Conservation (phyloP, 306 rosid genomes). For the Pueraria montana region DNA sequence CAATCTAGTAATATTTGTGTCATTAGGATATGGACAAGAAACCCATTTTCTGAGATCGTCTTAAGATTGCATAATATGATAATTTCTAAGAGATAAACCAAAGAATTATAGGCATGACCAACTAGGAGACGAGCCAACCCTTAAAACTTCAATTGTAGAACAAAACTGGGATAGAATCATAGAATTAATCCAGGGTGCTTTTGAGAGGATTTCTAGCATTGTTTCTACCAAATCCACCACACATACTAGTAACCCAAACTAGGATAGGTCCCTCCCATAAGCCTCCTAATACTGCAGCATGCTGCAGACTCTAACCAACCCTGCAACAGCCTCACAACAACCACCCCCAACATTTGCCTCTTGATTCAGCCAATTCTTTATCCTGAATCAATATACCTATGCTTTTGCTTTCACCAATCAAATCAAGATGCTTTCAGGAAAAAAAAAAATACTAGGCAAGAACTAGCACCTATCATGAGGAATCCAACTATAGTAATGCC, state of each 20-base stretch:
- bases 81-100: background rate
- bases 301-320: constrained; percentile 10
- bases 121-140: background rate
- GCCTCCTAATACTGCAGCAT: background rate
- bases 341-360: background rate
- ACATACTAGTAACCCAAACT: no score
- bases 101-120: constrained; percentile 15
- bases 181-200: background rate
- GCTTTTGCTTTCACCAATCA: constrained; percentile 1
- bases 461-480: background rate
- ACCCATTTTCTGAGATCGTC: background rate
- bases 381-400: background rate
- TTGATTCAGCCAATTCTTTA: constrained; percentile 29
- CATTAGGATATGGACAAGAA: no score
- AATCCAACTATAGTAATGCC: background rate
- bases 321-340: constrained; percentile 40
- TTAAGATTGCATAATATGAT: background rate
- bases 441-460: background rate
- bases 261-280: no score
- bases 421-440: background rate
- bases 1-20: no score
- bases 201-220: background rate
- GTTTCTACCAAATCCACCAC: background rate
- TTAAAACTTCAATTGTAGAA: background rate
- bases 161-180: background rate